Conservation (phyloP, 768 basidiomycete genomes). For the Macrolepiota albuminosa region DNA sequence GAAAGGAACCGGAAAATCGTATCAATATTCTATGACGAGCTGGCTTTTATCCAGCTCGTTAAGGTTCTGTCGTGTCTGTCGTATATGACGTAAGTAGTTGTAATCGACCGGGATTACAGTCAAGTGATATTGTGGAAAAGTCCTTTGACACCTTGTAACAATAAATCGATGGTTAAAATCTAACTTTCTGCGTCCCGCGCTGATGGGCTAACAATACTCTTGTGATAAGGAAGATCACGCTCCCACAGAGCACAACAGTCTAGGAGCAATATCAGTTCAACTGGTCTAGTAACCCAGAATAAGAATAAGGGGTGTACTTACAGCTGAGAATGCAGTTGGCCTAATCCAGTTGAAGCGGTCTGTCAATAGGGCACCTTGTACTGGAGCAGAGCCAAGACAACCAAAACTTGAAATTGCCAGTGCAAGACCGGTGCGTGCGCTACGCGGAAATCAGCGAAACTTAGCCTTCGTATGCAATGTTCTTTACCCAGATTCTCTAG, state of each 20-base stretch:
- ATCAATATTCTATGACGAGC: too few relatives aligned
- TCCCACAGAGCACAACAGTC: conserved; percentile 5
- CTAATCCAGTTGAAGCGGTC: conserved; percentile 25
- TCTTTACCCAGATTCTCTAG: conserved; percentile 32
- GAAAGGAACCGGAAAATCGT: too few relatives aligned
- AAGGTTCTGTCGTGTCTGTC: too few relatives aligned
- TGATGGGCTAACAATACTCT: conserved; percentile 1
- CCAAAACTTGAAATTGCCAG: conserved; percentile 29
- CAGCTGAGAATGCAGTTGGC: conserved; percentile 30
- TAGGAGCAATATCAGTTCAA: neutral
- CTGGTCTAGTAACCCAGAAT: neutral
- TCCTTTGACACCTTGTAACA: neutral
- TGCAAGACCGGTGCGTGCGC: conserved; percentile 32
- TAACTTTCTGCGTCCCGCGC: conserved; percentile 8
- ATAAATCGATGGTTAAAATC: neutral
- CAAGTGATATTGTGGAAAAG: neutral
- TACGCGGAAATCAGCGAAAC: conserved; percentile 9
- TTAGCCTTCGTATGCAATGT: neutral
- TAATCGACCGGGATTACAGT: too few relatives aligned
- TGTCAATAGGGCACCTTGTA: conserved; percentile 32
- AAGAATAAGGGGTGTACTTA: conserved; percentile 14
- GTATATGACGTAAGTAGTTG: too few relatives aligned
- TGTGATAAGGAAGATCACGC: conserved; percentile 3
- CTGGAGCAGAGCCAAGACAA: conserved; percentile 26
- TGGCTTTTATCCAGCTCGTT: too few relatives aligned